phyloP scores from a whole-genome alignment of 208 protist species.

The Leishmania guyanensis region DNA sequence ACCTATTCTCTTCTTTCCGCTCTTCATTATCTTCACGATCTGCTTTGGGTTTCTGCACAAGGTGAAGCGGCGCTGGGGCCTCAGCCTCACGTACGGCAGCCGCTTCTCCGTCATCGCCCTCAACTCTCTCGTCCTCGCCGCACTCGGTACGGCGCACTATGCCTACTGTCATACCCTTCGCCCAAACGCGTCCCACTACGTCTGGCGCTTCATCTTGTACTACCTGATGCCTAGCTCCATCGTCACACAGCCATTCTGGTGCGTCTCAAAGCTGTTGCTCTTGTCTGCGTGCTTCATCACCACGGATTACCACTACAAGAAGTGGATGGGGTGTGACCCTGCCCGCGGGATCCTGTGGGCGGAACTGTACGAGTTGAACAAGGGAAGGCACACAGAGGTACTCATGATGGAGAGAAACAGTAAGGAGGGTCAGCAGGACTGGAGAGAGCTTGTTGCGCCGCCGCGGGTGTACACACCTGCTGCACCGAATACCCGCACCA shows the following conservation, averaged over 20 bases:
- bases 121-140: constrained; percentile 74
- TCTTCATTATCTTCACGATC: constrained; percentile 46
- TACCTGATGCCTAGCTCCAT: constrained; percentile 13
- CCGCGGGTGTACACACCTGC: constrained; percentile 22
- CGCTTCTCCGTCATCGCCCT: constrained; percentile 46
- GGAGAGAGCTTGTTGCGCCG: constrained; percentile 31
- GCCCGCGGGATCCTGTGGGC: constrained; percentile 72
- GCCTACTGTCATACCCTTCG: constrained; percentile 48
- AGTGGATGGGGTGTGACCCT: constrained; percentile 56
- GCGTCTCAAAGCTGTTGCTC: constrained; percentile 37
- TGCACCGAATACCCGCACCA: background rate
- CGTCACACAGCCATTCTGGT: constrained; percentile 21
- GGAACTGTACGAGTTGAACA: constrained; percentile 53
- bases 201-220: constrained; percentile 15
- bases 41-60: constrained; percentile 69
- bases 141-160: constrained; percentile 67
- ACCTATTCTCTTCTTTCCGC: constrained; percentile 65
- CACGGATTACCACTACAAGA: constrained; percentile 80
- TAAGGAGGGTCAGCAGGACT: constrained; percentile 13
- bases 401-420: constrained; percentile 1
- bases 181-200: constrained; percentile 11
- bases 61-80: constrained; percentile 58
- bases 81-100: constrained; percentile 72
- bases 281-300: constrained; percentile 48
- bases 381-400: constrained; percentile 1